Base-by-base conservation (phyloP, 2,329 filamentous ascomycete species). In the Xylariales sp. region DNA sequence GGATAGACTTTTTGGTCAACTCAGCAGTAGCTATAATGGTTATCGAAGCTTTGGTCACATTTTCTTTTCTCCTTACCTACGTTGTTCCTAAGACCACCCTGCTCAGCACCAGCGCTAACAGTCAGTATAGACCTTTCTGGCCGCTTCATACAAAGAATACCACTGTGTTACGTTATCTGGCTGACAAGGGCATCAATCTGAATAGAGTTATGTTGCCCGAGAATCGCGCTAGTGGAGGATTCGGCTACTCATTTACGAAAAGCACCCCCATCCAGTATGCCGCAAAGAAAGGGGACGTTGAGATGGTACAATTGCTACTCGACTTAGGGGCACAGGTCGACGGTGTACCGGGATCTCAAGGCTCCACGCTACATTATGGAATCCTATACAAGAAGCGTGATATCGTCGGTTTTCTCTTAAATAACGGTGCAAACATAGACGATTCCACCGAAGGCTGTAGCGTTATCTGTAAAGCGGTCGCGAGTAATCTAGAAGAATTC, bases 371-470 rank as follows among this genome's bases (percentile, higher is more conserved):
- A n/a, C 24, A 27, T 27, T 27, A 27, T 27, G 24, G 24, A 27
- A 27, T 27, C n/a, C 24, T 27, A 27, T 27, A 8, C 24, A 27
- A 27, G n/a, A 27, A 27, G 8, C 24, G 24, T 8, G 24, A 27
- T 27, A 27, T 27, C 8, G 24, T 27, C n/a, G 24, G 34, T 43
- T 41, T 35, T 46, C 42, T 35, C 38, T 37, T 27, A n/a, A 27
- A 27, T 27, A 27, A 27, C n/a, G 24, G 24, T 8, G 24, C n/a
- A 9, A 32, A 11, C 8, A 8, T 32, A 9, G 16, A 32, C 15
- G 29, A 32, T 16, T 10, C 29, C 9, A 15, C 15, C 7, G 9
- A 32, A 16, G 29, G 15, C 7, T 10, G 15, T 32, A 32, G 29
- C 29, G 9, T 32, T 8, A 7, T 32, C 29, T 16, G 15, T 32